phyloP scores from a whole-genome alignment of 805 yeast species.

The Starmerella apis region DNA sequence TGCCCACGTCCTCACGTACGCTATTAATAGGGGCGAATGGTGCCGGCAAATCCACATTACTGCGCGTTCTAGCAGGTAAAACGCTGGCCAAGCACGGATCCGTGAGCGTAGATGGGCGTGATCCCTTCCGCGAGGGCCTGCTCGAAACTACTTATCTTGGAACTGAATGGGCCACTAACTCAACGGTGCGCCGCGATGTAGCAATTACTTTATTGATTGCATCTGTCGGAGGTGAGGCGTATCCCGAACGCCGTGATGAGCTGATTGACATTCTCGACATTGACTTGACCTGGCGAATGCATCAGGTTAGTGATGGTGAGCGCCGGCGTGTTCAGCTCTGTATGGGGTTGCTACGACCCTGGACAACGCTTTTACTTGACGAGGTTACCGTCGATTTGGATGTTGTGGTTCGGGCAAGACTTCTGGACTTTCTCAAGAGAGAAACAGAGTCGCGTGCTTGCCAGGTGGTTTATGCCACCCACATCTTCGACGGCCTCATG shows the following conservation, averaged over 20 bases:
- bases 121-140: constrained; percentile 66
- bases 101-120: constrained; percentile 65
- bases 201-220: constrained; percentile 70
- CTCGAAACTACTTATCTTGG: constrained; percentile 64
- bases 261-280: constrained; percentile 72
- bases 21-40: constrained; percentile 89
- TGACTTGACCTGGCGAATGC: constrained; percentile 86
- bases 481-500: constrained; percentile 89
- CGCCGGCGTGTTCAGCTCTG: constrained; percentile 85
- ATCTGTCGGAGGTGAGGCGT: constrained; percentile 73
- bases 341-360: constrained; percentile 87
- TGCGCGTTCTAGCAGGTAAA: constrained; percentile 81
- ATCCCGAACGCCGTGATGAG: constrained; percentile 62
- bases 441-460: constrained; percentile 65
- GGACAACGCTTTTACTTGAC: constrained; percentile 78
- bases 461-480: constrained; percentile 84
- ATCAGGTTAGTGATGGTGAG: constrained; percentile 85
- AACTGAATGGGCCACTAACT: constrained; percentile 94
- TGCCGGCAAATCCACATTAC: constrained; percentile 88
- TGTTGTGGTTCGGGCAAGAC: constrained; percentile 72
- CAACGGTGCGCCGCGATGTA: constrained; percentile 80
- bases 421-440: constrained; percentile 56
- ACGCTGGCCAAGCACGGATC: constrained; percentile 67
- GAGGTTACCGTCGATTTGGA: constrained; percentile 96
- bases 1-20: constrained; percentile 66